Percentiles rank a stretch among this genome's conserved stretches.
Conservation (phyloP, 1,284 basidiomycete species). For the Pseudozyma tsukubaensis region DNA sequence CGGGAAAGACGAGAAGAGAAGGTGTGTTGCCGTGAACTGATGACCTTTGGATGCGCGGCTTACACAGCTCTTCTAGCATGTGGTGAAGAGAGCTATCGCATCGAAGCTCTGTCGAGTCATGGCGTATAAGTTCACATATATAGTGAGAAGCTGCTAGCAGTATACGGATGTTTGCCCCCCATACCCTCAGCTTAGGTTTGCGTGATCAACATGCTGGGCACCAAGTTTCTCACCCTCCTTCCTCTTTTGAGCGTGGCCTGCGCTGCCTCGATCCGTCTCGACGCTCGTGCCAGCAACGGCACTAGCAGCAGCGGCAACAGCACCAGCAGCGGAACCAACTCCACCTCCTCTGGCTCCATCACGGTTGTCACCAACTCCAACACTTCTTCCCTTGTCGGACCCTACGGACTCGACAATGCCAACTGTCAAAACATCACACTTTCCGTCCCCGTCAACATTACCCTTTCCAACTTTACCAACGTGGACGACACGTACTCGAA, state of each 20-base stretch:
- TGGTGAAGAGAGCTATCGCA: too few species aligned
- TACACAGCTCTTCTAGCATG: too few species aligned
- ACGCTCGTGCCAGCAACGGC: slow-evolving; percentile 9
- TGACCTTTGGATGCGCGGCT: too few species aligned
- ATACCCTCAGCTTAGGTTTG: too few species aligned
- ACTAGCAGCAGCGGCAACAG: too few species aligned
- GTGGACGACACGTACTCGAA: slow-evolving; percentile 44
- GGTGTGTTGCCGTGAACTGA: too few species aligned
- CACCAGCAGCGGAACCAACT: slow-evolving; percentile 3
- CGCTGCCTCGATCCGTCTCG: slow-evolving; percentile 25
- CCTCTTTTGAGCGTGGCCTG: slow-evolving; percentile 14
- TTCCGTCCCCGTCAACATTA: slow-evolving; percentile 24
- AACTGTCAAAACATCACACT: slow-evolving; percentile 30
- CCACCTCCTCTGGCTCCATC: slow-evolving; percentile 1
- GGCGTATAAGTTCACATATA: too few species aligned
- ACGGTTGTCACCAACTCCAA: not conserved
- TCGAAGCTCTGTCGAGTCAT: too few species aligned
- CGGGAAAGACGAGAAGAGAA: too few species aligned
- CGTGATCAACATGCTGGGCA: slow-evolving; percentile 12
- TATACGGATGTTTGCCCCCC: too few species aligned
- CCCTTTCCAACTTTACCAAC: slow-evolving; percentile 35
- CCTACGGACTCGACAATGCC: slow-evolving; percentile 47
- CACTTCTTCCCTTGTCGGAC: slow-evolving; percentile 27
- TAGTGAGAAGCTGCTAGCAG: too few species aligned
- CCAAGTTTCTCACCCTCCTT: slow-evolving; percentile 14